These are phyloP conservation scores for Backusella parvicylindrica DNA, from an alignment of 192 early-diverging fungal genomes.

Conservation along the genomic window DNA sequence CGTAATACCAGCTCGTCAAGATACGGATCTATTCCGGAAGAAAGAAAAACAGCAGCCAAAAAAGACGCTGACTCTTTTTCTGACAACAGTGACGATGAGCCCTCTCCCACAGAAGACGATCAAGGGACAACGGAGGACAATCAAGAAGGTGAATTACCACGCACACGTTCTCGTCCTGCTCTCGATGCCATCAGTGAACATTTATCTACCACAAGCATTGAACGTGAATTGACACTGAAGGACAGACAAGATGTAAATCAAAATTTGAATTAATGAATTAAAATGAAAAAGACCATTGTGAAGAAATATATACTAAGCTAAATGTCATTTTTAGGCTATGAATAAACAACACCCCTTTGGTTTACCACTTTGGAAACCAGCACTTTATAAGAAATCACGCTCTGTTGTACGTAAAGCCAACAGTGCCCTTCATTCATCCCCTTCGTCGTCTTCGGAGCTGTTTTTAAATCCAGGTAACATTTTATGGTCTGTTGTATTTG, in stretches of 20 bases:
- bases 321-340: conserved; percentile 50
- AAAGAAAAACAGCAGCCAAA: not conserved
- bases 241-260: conserved; percentile 52
- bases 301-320: not conserved
- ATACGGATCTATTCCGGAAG: conserved; percentile 9
- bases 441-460: conserved; percentile 54
- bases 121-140: not conserved
- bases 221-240: conserved; percentile 50
- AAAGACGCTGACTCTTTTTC: not conserved
- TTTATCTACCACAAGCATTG: conserved; percentile 20
- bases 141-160: not conserved
- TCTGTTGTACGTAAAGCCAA: conserved; percentile 81
- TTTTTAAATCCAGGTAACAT: conserved; percentile 84
- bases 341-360: conserved; percentile 91
- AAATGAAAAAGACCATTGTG: not conserved
- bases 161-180: not conserved
- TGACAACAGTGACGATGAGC: not conserved
- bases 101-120: not conserved
- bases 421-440: conserved; percentile 74
- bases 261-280: not conserved
- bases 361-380: conserved; percentile 97
- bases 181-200: not conserved
- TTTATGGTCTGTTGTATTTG: conserved; percentile 81
- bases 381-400: conserved; percentile 91
- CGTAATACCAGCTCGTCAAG: not conserved